Evolutionary conservation across 2,329 filamentous ascomycete genomes (phyloP).

Genomic region (Pezicula carpinea): DNA sequence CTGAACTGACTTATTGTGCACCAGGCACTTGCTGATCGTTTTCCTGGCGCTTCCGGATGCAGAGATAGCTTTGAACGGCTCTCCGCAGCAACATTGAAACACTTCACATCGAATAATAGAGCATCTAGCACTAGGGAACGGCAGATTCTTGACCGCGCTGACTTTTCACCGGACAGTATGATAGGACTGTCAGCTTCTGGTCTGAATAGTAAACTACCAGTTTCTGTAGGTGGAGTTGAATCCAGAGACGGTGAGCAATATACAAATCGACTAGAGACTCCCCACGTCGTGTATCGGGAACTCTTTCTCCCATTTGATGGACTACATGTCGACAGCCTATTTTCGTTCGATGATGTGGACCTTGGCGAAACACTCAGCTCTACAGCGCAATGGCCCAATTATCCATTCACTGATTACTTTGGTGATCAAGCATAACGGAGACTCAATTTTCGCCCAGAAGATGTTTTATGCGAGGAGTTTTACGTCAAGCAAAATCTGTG

Average conservation of each 20-base stretch:
- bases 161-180: not conserved
- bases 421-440: too few species aligned
- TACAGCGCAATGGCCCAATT: conserved; percentile 12
- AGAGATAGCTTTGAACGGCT: conserved; percentile 25
- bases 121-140: not conserved
- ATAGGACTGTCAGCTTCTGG: not conserved
- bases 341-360: conserved; percentile 8
- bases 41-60: conserved; percentile 26
- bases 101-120: conserved; percentile 12
- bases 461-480: too few species aligned
- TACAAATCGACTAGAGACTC: not conserved
- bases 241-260: too few species aligned
- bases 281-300: not conserved
- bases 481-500: too few species aligned
- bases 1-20: not conserved
- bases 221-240: too few species aligned
- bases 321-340: conserved; percentile 4
- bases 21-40: conserved; percentile 26
- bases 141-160: not conserved
- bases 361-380: conserved; percentile 10
- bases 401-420: too few species aligned
- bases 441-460: too few species aligned
- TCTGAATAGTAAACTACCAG: not conserved
- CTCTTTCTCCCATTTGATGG: not conserved
- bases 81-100: conserved; percentile 26